These are phyloP conservation scores for Plantago lanceolata DNA, from an alignment of 305 asterid genomes.

Conservation along the genomic window DNA sequence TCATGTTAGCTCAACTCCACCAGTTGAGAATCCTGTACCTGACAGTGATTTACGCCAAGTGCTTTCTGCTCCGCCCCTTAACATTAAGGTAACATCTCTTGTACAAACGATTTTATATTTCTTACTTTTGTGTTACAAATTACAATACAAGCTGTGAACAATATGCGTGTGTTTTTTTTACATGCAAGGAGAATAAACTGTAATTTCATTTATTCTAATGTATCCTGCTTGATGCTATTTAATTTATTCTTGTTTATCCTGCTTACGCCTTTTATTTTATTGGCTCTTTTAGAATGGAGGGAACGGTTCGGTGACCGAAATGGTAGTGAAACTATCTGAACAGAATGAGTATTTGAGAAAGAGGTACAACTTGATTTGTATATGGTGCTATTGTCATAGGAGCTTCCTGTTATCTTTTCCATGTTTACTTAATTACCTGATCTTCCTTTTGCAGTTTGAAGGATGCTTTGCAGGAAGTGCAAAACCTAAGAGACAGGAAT, in stretches of 20 bases:
- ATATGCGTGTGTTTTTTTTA: not conserved
- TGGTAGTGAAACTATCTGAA: conserved; percentile 31
- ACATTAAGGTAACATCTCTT: conserved; percentile 31
- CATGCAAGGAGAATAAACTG: not conserved
- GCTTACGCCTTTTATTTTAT: not conserved
- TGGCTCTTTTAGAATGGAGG: conserved; percentile 24
- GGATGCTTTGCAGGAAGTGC: conserved; percentile 27
- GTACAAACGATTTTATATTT: not conserved
- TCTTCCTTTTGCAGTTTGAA: conserved; percentile 35
- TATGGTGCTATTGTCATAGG: not conserved
- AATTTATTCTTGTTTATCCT: not conserved
- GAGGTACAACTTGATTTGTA: conserved; percentile 28
- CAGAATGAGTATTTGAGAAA: conserved; percentile 34
- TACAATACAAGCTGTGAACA: not conserved
- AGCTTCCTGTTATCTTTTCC: not conserved
- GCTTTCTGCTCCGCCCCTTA: conserved; percentile 19
- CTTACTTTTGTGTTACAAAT: not conserved
- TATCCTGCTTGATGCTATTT: not conserved
- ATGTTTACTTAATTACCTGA: not conserved
- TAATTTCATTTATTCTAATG: not conserved
- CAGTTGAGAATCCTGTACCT: conserved; percentile 13
- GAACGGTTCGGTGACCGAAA: conserved; percentile 8
- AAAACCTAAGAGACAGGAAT: conserved; percentile 32
- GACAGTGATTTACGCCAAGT: conserved; percentile 5
- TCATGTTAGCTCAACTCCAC: conserved; percentile 12